These are phyloP conservation scores for Tremella fuciformis DNA, from an alignment of 768 basidiomycete species.

Conservation along the genomic window DNA sequence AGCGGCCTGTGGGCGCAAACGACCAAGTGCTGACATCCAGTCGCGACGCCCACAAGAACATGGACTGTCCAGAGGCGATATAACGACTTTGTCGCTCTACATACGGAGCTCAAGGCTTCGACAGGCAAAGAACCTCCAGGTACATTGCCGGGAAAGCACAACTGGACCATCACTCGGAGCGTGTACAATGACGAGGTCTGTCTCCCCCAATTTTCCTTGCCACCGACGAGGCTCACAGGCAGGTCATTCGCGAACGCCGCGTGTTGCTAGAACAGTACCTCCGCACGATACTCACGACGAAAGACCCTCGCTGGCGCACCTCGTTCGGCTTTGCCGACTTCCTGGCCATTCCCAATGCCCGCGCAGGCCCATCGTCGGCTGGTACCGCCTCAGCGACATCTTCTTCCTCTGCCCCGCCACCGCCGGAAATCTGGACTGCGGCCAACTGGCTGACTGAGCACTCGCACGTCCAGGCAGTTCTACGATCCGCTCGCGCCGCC, in stretches of 20 bases:
- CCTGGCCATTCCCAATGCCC: constrained; percentile 66
- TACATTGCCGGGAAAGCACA: constrained; percentile 79
- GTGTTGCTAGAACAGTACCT: constrained; percentile 77
- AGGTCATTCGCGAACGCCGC: constrained; percentile 71
- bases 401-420: constrained; percentile 11
- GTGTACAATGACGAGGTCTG: constrained; percentile 57
- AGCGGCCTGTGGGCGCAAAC: not conserved
- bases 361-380: constrained; percentile 1
- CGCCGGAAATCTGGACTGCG: constrained; percentile 17
- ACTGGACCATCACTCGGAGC: constrained; percentile 63
- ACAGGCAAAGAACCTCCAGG: constrained; percentile 75
- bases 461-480: constrained; percentile 66
- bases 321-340: constrained; percentile 77
- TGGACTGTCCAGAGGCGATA: constrained; percentile 95
- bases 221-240: not conserved
- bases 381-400: constrained; percentile 14
- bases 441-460: constrained; percentile 88
- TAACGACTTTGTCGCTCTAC: constrained; percentile 86
- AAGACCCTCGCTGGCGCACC: constrained; percentile 80
- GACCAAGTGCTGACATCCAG: constrained; percentile 37
- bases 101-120: constrained; percentile 74
- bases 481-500: constrained; percentile 78
- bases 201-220: constrained; percentile 8
- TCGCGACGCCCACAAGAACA: constrained; percentile 81
- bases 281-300: constrained; percentile 75